These are phyloP conservation scores for Aspergillus mulundensis DNA, from an alignment of 495 filamentous ascomycete genomes.

Conservation along the genomic window DNA sequence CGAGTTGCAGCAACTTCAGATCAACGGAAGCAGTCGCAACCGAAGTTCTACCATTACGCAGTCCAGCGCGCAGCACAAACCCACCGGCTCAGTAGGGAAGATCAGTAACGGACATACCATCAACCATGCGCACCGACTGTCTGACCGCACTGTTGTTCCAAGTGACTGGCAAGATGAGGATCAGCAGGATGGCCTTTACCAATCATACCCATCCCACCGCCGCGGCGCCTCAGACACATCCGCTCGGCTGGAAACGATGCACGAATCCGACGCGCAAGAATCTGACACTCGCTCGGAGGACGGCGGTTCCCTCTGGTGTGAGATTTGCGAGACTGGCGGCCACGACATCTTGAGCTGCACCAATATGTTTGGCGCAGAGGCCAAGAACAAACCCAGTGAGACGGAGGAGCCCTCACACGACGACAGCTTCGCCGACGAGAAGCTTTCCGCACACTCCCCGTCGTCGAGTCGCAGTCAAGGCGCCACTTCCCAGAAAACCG, in stretches of 20 bases:
- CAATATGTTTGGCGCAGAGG: conserved; percentile 65
- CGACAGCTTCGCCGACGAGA: conserved; percentile 13
- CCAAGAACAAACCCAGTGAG: conserved; percentile 20
- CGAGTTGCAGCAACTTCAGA: conserved; percentile 65
- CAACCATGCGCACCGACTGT: conserved; percentile 40
- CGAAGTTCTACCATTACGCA: conserved; percentile 44
- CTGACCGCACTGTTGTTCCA: conserved; percentile 45
- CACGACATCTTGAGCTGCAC: conserved; percentile 94
- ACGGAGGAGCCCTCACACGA: conserved; percentile 15
- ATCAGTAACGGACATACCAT: conserved; percentile 22
- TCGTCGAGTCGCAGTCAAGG: conserved; percentile 16
- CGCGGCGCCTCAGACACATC: conserved; percentile 32
- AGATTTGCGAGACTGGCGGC: conserved; percentile 90
- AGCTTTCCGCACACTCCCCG: conserved; percentile 19
- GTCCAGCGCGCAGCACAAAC: conserved; percentile 36
- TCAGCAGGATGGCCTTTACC: conserved; percentile 30
- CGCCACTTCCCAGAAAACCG: conserved; percentile 32
- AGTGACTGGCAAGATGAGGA: conserved; percentile 40
- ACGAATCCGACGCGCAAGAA: conserved; percentile 70
- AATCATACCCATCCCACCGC: conserved; percentile 20
- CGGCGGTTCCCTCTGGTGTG: conserved; percentile 82
- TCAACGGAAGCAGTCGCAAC: conserved; percentile 25
- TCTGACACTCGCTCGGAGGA: conserved; percentile 69
- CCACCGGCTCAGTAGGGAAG: conserved; percentile 31
- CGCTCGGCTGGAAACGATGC: conserved; percentile 52